Conservation (phyloP, 1,284 basidiomycete species). For the Tilletia caries region DNA sequence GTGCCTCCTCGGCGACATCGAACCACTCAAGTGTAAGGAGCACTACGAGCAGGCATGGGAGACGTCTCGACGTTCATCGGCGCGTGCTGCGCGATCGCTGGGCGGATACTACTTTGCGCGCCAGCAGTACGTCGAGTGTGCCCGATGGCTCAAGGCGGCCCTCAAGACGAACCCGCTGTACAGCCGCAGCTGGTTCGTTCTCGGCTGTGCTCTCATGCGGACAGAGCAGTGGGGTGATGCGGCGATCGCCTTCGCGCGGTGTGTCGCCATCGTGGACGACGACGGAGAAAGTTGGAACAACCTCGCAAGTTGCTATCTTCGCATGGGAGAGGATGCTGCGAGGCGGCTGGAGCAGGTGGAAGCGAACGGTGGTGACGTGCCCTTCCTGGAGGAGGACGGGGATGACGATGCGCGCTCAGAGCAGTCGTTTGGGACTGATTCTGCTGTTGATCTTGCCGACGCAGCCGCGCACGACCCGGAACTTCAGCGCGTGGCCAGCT, state of each 20-base stretch:
- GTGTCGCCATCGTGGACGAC: slow-evolving; percentile 87
- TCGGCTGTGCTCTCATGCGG: slow-evolving; percentile 83
- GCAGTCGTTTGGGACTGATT: slow-evolving; percentile 5
- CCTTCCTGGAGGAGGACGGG: slow-evolving; percentile 31
- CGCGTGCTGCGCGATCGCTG: slow-evolving; percentile 83
- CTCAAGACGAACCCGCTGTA: slow-evolving; percentile 84
- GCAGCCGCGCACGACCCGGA: slow-evolving; percentile 19
- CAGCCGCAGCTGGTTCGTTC: slow-evolving; percentile 86
- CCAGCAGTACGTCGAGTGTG: slow-evolving; percentile 65
- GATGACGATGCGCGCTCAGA: slow-evolving; percentile 25
- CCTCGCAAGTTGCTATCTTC: slow-evolving; percentile 85
- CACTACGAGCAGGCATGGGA: slow-evolving; percentile 84
- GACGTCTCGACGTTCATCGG: slow-evolving; percentile 72
- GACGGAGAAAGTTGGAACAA: slow-evolving; percentile 99
- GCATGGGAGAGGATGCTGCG: slow-evolving; percentile 37
- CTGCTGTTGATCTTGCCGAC: slow-evolving; percentile 14
- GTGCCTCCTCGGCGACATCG: slow-evolving; percentile 92
- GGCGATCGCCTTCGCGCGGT: slow-evolving; percentile 76
- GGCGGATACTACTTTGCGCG: slow-evolving; percentile 77
- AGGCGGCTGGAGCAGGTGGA: slow-evolving; percentile 25
- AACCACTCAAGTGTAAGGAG: slow-evolving; percentile 63
- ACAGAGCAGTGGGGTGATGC: slow-evolving; percentile 71
- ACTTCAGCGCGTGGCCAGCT: background rate
- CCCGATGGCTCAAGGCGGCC: slow-evolving; percentile 65
- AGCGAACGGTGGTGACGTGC: slow-evolving; percentile 21